Percentiles rank a stretch among this genome's conserved stretches.
These are phyloP conservation scores for Geopyxis carbonaria DNA, from an alignment of 495 filamentous ascomycete species.

Conservation along the genomic window DNA sequence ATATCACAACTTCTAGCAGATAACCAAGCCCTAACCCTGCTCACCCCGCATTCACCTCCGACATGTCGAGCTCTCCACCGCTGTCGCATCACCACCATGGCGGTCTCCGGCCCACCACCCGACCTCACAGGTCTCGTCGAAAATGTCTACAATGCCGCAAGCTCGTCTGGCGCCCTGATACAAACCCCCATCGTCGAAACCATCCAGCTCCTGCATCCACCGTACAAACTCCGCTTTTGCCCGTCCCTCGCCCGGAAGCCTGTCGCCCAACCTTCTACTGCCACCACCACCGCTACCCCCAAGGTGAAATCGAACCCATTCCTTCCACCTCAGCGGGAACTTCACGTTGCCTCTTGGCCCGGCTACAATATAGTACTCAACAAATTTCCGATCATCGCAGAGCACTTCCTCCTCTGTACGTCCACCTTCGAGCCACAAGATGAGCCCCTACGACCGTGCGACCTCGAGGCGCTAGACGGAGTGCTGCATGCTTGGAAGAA, in stretches of 20 bases:
- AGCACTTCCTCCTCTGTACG: conserved; percentile 69
- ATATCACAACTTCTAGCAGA: too few species aligned
- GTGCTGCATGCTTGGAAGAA: conserved; percentile 47
- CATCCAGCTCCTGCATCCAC: background rate
- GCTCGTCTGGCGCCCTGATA: background rate
- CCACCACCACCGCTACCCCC: conserved; percentile 20
- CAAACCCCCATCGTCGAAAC: background rate
- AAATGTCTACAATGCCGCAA: background rate
- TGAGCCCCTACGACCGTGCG: conserved; percentile 44
- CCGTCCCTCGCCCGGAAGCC: conserved; percentile 61
- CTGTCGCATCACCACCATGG: background rate
- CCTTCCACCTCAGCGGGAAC: conserved; percentile 41
- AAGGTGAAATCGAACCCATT: conserved; percentile 62
- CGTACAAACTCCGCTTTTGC: conserved; percentile 69
- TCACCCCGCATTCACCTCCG: too few species aligned
- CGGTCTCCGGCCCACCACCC: background rate
- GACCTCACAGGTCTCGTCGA: background rate
- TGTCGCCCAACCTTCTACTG: conserved; percentile 28
- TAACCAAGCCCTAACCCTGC: too few species aligned
- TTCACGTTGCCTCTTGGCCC: conserved; percentile 44
- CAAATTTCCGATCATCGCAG: conserved; percentile 62
- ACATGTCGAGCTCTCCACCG: too few species aligned
- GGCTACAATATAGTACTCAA: conserved; percentile 52
- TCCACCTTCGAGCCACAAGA: conserved; percentile 48
- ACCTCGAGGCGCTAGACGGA: conserved; percentile 46